Conservation (phyloP, 2,329 filamentous ascomycete genomes). For the Xylaria sp. region DNA sequence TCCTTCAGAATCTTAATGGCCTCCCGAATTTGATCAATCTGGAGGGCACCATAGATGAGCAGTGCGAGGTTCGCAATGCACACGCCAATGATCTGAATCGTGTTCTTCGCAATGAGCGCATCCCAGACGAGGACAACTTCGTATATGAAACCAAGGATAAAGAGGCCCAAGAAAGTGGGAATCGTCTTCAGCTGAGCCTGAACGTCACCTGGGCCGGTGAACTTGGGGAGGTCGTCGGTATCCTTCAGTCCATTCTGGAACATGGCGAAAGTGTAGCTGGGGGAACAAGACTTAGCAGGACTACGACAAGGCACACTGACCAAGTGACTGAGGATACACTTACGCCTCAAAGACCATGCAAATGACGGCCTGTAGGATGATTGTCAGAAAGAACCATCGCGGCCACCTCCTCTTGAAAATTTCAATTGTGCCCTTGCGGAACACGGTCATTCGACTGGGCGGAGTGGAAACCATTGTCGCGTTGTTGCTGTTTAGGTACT, state of each 20-base stretch:
- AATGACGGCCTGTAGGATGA: conserved; percentile 70
- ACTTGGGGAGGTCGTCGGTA: conserved; percentile 31
- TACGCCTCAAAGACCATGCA: conserved; percentile 84
- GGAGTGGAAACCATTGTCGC: conserved; percentile 33
- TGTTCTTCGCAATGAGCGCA: conserved; percentile 90
- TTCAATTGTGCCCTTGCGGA: conserved; percentile 55
- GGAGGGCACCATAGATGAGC: conserved; percentile 86
- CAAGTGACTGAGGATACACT: conserved; percentile 34
- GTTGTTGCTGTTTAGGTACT: conserved; percentile 31
- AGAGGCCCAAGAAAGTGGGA: conserved; percentile 89
- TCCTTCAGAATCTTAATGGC: conserved; percentile 56
- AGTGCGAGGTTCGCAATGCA: conserved; percentile 89
- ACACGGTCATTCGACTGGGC: conserved; percentile 31
- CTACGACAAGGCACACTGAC: not conserved
- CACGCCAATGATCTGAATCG: conserved; percentile 94
- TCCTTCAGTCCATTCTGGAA: conserved; percentile 62
- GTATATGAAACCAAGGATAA: conserved; percentile 96
- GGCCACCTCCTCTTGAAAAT: conserved; percentile 83
- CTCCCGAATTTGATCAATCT: conserved; percentile 81
- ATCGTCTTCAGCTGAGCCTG: conserved; percentile 64
- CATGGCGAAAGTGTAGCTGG: conserved; percentile 80
- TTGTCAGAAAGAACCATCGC: conserved; percentile 72
- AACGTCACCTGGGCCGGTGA: conserved; percentile 37
- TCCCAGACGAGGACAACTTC: conserved; percentile 87
- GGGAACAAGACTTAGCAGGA: conserved; percentile 13